phyloP scores from a whole-genome alignment of 345 rosid species.

The Syzygium oleosum region DNA sequence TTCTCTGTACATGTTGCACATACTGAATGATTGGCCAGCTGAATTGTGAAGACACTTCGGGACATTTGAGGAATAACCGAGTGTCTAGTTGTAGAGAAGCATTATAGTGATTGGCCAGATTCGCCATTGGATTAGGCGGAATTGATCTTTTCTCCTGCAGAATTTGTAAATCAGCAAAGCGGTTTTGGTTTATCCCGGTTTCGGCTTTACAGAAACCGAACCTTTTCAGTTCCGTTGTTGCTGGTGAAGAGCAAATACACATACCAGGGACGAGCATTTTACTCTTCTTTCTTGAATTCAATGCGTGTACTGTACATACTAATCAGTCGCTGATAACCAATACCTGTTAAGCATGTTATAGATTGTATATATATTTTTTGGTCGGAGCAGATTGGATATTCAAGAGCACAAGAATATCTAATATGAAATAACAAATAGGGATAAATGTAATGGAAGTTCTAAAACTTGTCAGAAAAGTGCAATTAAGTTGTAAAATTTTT shows the following conservation, averaged over 20 bases:
- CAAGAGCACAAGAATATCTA: no score
- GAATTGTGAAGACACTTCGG: background rate
- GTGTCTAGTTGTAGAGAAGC: background rate
- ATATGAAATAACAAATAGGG: no score
- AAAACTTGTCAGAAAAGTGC: no score
- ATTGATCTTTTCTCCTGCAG: background rate
- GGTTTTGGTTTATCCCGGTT: background rate
- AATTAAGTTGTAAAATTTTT: no score
- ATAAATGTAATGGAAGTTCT: no score
- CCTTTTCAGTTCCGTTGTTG: background rate
- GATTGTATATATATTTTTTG: no score
- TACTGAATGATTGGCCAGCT: background rate
- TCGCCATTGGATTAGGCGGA: background rate
- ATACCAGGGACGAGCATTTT: no score
- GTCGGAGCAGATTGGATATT: no score
- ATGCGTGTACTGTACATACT: no score
- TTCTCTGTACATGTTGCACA: background rate
- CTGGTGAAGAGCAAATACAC: background rate
- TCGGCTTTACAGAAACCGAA: background rate
- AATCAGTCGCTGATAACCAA: no score
- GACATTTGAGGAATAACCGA: background rate
- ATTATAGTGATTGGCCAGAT: background rate
- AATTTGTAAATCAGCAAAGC: background rate
- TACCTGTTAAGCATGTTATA: no score
- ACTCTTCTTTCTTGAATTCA: no score